A percentile compares a stretch with the other conserved stretches of the same genome.
Conservation (phyloP, 306 rosid genomes). For the Purshia tridentata region DNA sequence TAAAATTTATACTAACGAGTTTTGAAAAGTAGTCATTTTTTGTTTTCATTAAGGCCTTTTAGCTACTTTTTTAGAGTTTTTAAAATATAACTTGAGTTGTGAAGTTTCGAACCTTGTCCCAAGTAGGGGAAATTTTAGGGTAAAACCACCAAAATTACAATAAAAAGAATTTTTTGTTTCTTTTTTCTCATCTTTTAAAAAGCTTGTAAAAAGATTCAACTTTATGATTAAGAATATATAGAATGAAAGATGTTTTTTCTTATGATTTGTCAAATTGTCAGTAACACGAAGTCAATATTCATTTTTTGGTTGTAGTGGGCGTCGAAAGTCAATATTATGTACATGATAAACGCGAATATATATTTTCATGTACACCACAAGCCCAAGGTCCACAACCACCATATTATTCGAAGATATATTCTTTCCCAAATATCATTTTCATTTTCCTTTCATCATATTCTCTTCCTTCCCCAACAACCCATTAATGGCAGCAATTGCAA, state of each 20-base stretch:
- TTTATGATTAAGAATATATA: background rate
- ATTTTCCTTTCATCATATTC: constrained; percentile 33
- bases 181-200: background rate
- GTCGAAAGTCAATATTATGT: constrained; percentile 13
- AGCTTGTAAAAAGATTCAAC: background rate
- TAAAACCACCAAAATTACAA: too few species aligned
- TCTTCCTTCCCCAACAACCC: constrained; percentile 31
- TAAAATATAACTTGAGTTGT: too few species aligned
- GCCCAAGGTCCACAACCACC: constrained; percentile 10
- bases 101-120: too few species aligned
- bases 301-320: too few species aligned
- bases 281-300: too few species aligned
- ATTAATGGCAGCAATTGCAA: constrained; percentile 38
- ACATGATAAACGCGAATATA: background rate
- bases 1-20: too few species aligned
- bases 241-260: background rate
- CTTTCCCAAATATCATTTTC: background rate
- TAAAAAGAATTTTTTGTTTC: background rate
- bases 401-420: constrained; percentile 2
- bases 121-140: too few species aligned
- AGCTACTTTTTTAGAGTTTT: too few species aligned
- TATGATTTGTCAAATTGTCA: too few species aligned
- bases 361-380: background rate
- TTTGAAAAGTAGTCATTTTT: too few species aligned
- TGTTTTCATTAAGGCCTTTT: too few species aligned